phyloP scores from a whole-genome alignment of 371 early-diverging fungal species.

The Rhizopus stolonifer region DNA sequence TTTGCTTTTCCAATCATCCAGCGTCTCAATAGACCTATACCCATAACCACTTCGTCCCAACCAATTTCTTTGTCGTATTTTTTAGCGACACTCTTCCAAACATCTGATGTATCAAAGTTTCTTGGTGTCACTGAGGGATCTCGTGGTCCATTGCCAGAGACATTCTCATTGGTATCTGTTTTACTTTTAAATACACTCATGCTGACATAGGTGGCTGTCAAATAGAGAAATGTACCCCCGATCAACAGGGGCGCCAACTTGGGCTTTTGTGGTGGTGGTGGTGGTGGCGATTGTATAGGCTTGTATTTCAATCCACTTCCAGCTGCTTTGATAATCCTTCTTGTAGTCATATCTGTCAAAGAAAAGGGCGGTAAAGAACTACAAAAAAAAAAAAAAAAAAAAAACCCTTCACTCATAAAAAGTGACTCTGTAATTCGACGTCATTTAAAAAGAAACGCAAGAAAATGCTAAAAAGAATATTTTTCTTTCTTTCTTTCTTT shows the following conservation, averaged over 20 bases:
- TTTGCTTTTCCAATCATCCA: conserved; percentile 53
- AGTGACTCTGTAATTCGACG: no score
- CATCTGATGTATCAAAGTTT: conserved; percentile 41
- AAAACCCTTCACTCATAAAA: no score
- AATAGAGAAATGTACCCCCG: conserved; percentile 45
- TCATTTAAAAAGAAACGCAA: no score
- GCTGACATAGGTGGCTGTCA: conserved; percentile 46
- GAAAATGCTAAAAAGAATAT: background rate
- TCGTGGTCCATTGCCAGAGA: conserved; percentile 8
- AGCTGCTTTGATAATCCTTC: conserved; percentile 15
- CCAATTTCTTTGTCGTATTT: conserved; percentile 64
- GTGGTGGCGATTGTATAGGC: conserved; percentile 21
- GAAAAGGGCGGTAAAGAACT: background rate
- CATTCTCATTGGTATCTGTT: conserved; percentile 24
- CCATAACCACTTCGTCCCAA: conserved; percentile 71
- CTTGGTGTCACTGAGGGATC: conserved; percentile 25
- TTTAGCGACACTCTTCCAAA: conserved; percentile 53
- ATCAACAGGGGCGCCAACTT: conserved; percentile 39
- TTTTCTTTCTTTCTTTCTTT: background rate
- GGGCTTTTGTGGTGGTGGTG: conserved; percentile 26
- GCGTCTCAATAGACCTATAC: conserved; percentile 55
- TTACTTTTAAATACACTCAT: conserved; percentile 51
- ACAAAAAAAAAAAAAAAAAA: background rate
- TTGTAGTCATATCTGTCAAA: conserved; percentile 11
- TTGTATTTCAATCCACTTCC: conserved; percentile 19